A percentile compares a stretch with the other conserved stretches of the same genome.
These are phyloP conservation scores for Parathielavia appendiculata DNA, from an alignment of 495 filamentous ascomycete genomes.

Conservation along the genomic window DNA sequence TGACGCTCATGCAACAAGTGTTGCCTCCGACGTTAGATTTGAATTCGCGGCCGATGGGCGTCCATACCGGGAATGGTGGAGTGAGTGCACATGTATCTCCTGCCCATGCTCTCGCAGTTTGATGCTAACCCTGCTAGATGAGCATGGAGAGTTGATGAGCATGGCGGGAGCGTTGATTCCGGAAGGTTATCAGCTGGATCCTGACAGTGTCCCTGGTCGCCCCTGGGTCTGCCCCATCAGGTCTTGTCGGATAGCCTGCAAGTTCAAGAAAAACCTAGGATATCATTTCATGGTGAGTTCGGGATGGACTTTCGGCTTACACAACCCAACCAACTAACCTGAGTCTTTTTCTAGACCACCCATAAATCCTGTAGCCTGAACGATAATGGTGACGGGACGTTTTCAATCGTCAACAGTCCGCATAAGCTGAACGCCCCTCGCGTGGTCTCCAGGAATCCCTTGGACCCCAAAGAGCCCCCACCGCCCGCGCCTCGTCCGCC, in stretches of 20 bases:
- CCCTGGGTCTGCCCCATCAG: constrained; percentile 22
- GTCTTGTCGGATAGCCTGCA: constrained; percentile 14
- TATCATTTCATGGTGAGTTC: constrained; percentile 13
- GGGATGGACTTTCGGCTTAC: neutral
- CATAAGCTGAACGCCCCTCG: neutral
- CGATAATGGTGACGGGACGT: constrained; percentile 20
- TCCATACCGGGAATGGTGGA: constrained; percentile 15
- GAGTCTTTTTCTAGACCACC: neutral
- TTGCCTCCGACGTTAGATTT: constrained; percentile 2
- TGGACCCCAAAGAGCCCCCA: constrained; percentile 8
- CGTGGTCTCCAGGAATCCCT: constrained; percentile 17
- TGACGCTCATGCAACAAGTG: neutral
- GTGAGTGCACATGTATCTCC: neutral
- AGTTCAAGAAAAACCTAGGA: neutral
- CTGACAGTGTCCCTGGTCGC: neutral
- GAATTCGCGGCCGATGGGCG: constrained; percentile 10
- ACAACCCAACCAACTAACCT: neutral
- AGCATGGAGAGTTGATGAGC: neutral
- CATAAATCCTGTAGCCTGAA: constrained; percentile 9
- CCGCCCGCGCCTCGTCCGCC: constrained; percentile 8
- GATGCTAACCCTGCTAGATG: neutral
- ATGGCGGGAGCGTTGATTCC: constrained; percentile 18
- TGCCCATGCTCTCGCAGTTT: neutral
- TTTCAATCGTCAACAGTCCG: constrained; percentile 11
- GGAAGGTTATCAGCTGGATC: constrained; percentile 16